Percentiles rank a stretch among this genome's conserved stretches.
Evolutionary conservation across 208 protist genomes (phyloP).

Genomic region (Trypanosoma avium): DNA sequence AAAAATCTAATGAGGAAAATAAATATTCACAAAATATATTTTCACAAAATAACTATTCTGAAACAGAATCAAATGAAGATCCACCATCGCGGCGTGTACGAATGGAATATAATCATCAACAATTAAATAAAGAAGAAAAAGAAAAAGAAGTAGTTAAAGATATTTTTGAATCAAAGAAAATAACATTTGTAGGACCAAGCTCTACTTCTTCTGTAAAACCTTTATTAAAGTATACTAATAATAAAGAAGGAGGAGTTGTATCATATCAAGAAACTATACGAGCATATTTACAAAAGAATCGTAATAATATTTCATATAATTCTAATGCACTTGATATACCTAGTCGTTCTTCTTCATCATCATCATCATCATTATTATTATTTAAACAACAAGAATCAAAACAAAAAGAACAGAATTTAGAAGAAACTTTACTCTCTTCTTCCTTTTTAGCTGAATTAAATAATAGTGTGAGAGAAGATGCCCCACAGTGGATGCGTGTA

Average conservation of each 20-base stretch:
- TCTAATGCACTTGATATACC: background rate
- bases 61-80: background rate
- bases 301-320: background rate
- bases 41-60: background rate
- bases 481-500: slow-evolving; percentile 17
- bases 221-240: too few relatives aligned
- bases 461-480: background rate
- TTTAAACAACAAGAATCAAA: background rate
- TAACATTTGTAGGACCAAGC: slow-evolving; percentile 4
- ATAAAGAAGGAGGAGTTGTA: too few relatives aligned
- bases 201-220: background rate
- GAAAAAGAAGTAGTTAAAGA: background rate
- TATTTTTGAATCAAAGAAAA: background rate
- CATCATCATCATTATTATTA: background rate
- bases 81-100: background rate
- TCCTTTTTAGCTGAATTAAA: background rate
- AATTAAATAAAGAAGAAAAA: background rate
- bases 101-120: too few relatives aligned
- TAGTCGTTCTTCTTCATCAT: background rate
- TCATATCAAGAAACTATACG: slow-evolving; percentile 8
- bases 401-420: background rate
- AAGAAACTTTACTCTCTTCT: background rate
- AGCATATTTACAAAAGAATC: slow-evolving; percentile 4
- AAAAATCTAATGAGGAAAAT: background rate
- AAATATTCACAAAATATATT: background rate